These are phyloP conservation scores for Phialocephala sp. DNA, from an alignment of 2,329 filamentous ascomycete species.

Conservation along the genomic window DNA sequence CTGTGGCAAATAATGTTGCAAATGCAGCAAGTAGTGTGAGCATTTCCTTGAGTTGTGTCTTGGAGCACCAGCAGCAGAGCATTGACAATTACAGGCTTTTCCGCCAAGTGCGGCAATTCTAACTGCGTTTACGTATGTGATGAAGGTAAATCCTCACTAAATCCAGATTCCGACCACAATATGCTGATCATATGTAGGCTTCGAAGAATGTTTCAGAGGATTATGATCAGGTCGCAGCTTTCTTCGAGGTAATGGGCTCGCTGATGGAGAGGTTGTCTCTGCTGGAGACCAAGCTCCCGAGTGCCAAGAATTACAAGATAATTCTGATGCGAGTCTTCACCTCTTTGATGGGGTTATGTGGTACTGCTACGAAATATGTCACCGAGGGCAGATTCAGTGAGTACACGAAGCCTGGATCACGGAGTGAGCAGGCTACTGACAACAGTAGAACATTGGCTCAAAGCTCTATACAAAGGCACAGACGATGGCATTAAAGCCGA, in stretches of 20 bases:
- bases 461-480: conserved; percentile 42
- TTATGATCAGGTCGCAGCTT: conserved; percentile 47
- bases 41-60: not conserved
- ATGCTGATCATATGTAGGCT: not conserved
- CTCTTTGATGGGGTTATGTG: conserved; percentile 44
- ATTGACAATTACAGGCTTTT: conserved; percentile 7
- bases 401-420: not conserved
- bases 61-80: not conserved
- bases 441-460: conserved; percentile 28
- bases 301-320: conserved; percentile 37
- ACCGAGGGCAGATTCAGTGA: conserved; percentile 13
- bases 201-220: conserved; percentile 44
- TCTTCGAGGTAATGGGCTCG: conserved; percentile 48
- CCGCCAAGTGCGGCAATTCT: conserved; percentile 17
- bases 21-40: conserved; percentile 13
- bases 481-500: conserved; percentile 43
- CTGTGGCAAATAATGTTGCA: conserved; percentile 16
- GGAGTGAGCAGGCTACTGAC: not conserved
- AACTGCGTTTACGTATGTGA: conserved; percentile 16
- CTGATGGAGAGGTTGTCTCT: conserved; percentile 46
- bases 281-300: conserved; percentile 43
- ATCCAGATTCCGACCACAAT: not conserved
- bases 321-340: conserved; percentile 48
- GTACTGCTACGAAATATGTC: conserved; percentile 45
- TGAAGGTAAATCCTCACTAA: conserved; percentile 5